Evolutionary conservation across 2,329 filamentous ascomycete species (phyloP).

Genomic region (Xylaria multiplex): DNA sequence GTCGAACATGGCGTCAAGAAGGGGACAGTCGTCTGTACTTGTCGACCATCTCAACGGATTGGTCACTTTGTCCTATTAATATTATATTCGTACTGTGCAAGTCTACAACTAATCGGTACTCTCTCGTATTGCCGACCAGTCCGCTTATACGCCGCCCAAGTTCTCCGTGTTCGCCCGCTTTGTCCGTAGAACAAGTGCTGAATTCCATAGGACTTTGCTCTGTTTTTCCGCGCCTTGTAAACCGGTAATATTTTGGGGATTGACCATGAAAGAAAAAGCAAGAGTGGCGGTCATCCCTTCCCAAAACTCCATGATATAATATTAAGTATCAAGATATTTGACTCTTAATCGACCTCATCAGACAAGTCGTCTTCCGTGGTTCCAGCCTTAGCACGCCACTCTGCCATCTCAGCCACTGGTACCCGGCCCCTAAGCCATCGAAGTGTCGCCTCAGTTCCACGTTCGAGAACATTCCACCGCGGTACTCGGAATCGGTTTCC

Average conservation of each 20-base stretch:
- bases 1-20: background rate
- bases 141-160: background rate
- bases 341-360: slow-evolving; percentile 32
- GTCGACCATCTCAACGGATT: background rate
- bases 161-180: slow-evolving; percentile 12
- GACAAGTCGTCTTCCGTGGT: slow-evolving; percentile 28
- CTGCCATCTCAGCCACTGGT: slow-evolving; percentile 67
- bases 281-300: background rate
- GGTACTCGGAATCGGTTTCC: slow-evolving; percentile 92
- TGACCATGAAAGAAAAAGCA: background rate
- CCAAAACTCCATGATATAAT: slow-evolving; percentile 17
- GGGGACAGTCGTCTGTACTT: background rate
- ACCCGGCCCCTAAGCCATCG: slow-evolving; percentile 83
- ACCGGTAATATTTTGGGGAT: background rate
- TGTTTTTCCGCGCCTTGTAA: slow-evolving; percentile 19
- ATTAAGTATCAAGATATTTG: slow-evolving; percentile 17
- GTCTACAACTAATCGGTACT: slow-evolving; percentile 18
- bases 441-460: slow-evolving; percentile 86
- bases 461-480: slow-evolving; percentile 82
- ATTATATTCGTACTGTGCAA: slow-evolving; percentile 31
- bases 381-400: slow-evolving; percentile 61
- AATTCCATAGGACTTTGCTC: slow-evolving; percentile 10
- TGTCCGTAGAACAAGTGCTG: background rate
- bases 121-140: background rate
- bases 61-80: slow-evolving; percentile 11